Percentiles rank a stretch among this genome's conserved stretches.
phyloP scores from a whole-genome alignment of 768 basidiomycete genomes.

The Boletus rufocinnamomeus region DNA sequence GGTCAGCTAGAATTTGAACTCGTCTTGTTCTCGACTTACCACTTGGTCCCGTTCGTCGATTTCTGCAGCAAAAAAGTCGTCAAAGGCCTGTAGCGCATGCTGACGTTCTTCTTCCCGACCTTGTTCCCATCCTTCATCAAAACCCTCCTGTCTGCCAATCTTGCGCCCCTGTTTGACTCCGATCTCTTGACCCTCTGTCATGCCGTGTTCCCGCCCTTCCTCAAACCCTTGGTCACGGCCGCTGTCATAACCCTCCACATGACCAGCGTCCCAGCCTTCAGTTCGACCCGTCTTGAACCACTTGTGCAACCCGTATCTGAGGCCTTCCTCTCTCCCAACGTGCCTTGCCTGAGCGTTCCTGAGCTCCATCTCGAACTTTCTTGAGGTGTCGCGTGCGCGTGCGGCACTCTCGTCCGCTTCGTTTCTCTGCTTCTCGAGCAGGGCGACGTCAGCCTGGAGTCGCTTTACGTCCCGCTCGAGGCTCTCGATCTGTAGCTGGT shows the following conservation, averaged over 20 bases:
- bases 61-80: constrained; percentile 53
- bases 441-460: constrained; percentile 29
- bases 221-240: constrained; percentile 47
- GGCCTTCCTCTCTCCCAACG: constrained; percentile 44
- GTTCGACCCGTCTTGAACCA: constrained; percentile 47
- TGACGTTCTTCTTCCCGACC: constrained; percentile 52
- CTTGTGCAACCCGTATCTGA: constrained; percentile 42
- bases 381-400: constrained; percentile 45
- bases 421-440: constrained; percentile 40
- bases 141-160: constrained; percentile 33
- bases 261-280: constrained; percentile 49
- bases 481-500: constrained; percentile 48
- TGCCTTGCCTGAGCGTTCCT: constrained; percentile 47
- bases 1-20: constrained; percentile 11
- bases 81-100: constrained; percentile 58
- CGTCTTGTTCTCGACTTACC: constrained; percentile 23
- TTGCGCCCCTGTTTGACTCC: constrained; percentile 39
- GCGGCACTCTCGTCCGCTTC: constrained; percentile 46
- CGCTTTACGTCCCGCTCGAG: constrained; percentile 47
- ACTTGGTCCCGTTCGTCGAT: constrained; percentile 30
- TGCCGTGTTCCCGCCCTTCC: constrained; percentile 44
- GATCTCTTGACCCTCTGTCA: constrained; percentile 36
- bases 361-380: constrained; percentile 46
- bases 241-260: constrained; percentile 46
- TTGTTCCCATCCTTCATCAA: constrained; percentile 38